Evolutionary conservation across 441 rosid genomes (phyloP), one percentile per base, ranked within the genome.

Genomic region (Arabidopsis hybrid): DNA sequence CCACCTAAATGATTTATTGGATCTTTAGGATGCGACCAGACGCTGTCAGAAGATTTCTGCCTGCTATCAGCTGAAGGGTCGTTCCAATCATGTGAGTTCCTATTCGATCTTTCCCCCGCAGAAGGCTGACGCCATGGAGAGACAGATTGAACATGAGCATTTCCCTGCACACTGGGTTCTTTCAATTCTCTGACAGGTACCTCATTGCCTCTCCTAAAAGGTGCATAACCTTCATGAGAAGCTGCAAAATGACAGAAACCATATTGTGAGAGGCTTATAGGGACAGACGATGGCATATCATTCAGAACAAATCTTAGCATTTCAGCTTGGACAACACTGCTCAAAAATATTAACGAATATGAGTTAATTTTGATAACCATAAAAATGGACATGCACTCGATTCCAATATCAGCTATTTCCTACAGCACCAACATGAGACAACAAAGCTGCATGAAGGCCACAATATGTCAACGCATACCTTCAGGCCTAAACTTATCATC

Each of bases 51-150:
- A 58, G 81, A 79, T 74, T 83, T 85, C 12, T 80, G 74, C 73
- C 80, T 78, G 60, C 31, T 69, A 78, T 89, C 90, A 79, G 77
- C 78, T 40, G 86, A 74, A 64, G 80, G 75, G 47, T 88, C 96
- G 70, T 81, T 88, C 86, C 83, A 75, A 65, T 82, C 95, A 66
- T 64, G 78, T 53, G 85, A 72, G 60, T 52, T 76, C 38, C 75
- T 21, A 74, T 73, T 85, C 29, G 80, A 61, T 55, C 75, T 82
- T 60, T 89, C 97, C 74, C 85, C 89, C 52, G 71, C 31, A 45
- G 89, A 77, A 39, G 91, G 75, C 58, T 86, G 78, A 50, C 84
- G 89, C 97, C 92, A 85, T 18, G 83, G 69, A 62, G 90, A 43
- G 65, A 58, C 78, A 74, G 88, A 79, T 71, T 63, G 84, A 18